phyloP scores from a whole-genome alignment of 345 rosid species.

The Barbarea vulgaris region DNA sequence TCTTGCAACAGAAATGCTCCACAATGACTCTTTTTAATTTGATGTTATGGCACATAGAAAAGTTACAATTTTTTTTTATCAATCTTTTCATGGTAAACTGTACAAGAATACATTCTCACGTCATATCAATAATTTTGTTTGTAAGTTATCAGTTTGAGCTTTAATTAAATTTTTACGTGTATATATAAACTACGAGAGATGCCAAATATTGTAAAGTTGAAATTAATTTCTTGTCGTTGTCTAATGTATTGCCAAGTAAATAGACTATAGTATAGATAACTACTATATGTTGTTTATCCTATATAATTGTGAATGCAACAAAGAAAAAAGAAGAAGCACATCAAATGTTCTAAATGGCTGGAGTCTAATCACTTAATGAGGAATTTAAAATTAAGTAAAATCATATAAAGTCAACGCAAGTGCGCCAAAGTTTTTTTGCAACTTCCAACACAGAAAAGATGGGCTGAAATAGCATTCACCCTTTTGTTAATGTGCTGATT shows the following conservation, averaged over 20 bases:
- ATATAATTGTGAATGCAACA: not conserved
- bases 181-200: not conserved
- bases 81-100: too few relatives aligned
- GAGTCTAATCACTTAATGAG: slow-evolving; percentile 1
- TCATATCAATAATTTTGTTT: not conserved
- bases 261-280: not conserved
- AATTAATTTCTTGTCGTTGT: not conserved
- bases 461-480: not conserved
- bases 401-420: slow-evolving; percentile 1
- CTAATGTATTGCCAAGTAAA: not conserved
- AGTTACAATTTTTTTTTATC: not conserved
- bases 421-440: not conserved
- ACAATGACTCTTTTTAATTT: not conserved
- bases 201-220: not conserved
- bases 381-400: not conserved
- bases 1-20: slow-evolving; percentile 19
- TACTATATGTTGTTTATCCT: not conserved
- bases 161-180: not conserved
- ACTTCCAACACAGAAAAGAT: not conserved
- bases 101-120: not conserved
- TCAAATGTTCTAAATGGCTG: not conserved
- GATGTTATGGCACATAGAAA: slow-evolving; percentile 1
- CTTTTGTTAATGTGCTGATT: too few relatives aligned
- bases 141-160: not conserved
- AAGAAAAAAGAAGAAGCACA: not conserved